Evolutionary conservation across 495 filamentous ascomycete genomes (phyloP).

Genomic region (Pyrenopolyporus hunteri): DNA sequence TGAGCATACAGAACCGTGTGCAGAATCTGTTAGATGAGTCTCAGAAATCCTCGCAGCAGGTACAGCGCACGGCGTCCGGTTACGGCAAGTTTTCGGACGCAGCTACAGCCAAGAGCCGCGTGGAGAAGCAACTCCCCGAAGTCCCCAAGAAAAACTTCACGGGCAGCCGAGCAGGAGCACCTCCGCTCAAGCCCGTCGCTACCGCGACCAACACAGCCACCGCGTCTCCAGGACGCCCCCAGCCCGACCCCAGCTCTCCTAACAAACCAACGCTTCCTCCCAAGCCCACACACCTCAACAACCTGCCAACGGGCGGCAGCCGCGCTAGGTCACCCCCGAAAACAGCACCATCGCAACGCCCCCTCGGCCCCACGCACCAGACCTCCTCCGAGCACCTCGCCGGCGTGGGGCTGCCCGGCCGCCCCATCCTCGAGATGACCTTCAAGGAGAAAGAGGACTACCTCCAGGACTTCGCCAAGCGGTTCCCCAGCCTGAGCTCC

Average conservation of each 20-base stretch:
- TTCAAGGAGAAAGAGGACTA: conserved; percentile 60
- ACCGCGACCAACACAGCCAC: conserved; percentile 27
- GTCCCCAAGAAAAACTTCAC: conserved; percentile 29
- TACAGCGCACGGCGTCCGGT: conserved; percentile 79
- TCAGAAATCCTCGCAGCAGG: conserved; percentile 58
- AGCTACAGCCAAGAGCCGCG: conserved; percentile 28
- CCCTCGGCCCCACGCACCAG: conserved; percentile 18
- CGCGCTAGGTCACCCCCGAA: conserved; percentile 48
- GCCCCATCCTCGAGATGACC: conserved; percentile 53
- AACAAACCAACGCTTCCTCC: conserved; percentile 41
- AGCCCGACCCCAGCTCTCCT: conserved; percentile 26
- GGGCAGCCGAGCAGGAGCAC: conserved; percentile 15
- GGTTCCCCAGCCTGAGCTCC: conserved; percentile 79
- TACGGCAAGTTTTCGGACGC: conserved; percentile 83
- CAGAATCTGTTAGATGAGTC: conserved; percentile 85
- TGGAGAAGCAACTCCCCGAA: conserved; percentile 36
- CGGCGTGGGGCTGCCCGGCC: conserved; percentile 50
- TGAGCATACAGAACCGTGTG: conserved; percentile 88
- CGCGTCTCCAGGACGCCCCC: conserved; percentile 24
- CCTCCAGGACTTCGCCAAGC: conserved; percentile 71
- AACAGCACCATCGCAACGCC: conserved; percentile 8
- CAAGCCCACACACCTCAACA: conserved; percentile 60
- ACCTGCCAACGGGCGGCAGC: conserved; percentile 47
- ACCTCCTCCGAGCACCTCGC: conserved; percentile 45
- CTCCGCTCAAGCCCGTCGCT: conserved; percentile 33